Base-by-base conservation (phyloP, 805 yeast genomes). In the Sugiyamaella americana region DNA sequence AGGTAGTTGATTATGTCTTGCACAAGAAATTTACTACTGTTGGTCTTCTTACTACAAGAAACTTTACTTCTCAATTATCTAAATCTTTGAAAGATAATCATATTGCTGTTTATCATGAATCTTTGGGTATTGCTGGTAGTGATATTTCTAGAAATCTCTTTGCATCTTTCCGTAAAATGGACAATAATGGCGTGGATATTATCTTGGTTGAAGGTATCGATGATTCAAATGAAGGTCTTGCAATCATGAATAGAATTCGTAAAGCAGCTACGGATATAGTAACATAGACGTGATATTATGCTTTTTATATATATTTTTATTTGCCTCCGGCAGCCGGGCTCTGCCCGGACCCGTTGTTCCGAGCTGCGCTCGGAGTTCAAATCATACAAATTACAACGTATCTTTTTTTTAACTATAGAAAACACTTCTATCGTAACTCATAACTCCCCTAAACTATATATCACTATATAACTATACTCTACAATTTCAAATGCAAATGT, bases 171-270 rank as follows among this genome's bases (percentile, higher is more conserved):
- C 73, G 98, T 56, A 80, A 80, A 37, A 81, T 86, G 13, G 98
- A 93, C 61, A 83, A 78, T 46, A 52, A 64, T 19, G 58, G 59
- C 1, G 88, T 79, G 2, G 87, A 84, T 50, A 54, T 79, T 32
- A 87, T 93, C 6, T 71, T 93, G 41, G 88, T 89, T 0, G 97
- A 89, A 62, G 95, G 95, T 0, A 77, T 88, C 5, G 77, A 71
- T 22, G 88, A 84, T 53, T 66, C 70, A 1, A 74, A 82, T 44
- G 93, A 88, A 59, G 98, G 98, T 0, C 70, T 89, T 47, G 98
- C 98, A 0, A 83, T 93, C 32, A 91, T 93, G 96, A 93, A 93
- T 62, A 69, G 98, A 56, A 69, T 91, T 26, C 71, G 75, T 30
- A 89, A 89, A 62, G 97, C 97, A 2, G 94, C 97, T 0, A 66